A percentile compares a stretch with the other conserved stretches of the same genome.
These are phyloP conservation scores for Tricholoma hemisulphureum DNA, from an alignment of 768 basidiomycete species.

Conservation along the genomic window DNA sequence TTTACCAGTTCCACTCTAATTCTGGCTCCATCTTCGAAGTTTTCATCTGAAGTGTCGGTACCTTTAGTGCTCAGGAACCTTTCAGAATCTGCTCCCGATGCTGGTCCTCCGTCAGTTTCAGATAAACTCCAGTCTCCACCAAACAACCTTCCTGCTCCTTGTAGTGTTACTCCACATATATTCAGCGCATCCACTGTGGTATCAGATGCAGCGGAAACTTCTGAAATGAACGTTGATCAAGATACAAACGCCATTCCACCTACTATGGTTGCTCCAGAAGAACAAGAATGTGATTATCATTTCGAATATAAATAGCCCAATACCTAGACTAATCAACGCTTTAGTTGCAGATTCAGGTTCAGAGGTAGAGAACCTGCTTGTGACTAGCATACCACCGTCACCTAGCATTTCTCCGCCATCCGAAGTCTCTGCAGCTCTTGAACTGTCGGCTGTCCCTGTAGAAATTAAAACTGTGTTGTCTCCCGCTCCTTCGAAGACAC, in stretches of 20 bases:
- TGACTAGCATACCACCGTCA: neutral
- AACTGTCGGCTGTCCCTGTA: neutral
- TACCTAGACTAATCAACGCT: neutral
- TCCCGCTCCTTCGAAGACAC: slow-evolving; percentile 1
- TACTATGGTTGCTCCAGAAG: neutral
- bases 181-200: neutral
- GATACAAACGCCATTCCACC: neutral
- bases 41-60: neutral
- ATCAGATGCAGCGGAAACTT: neutral
- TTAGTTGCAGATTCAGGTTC: neutral
- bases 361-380: neutral
- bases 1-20: neutral
- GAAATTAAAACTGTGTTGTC: neutral
- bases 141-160: neutral
- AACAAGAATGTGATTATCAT: neutral
- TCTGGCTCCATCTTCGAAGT: neutral
- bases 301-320: neutral
- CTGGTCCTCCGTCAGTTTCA: neutral
- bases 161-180: neutral
- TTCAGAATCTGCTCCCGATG: neutral
- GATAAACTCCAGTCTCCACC: neutral
- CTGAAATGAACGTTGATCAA: neutral
- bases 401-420: neutral
- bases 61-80: neutral
- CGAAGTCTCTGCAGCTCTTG: neutral